Evolutionary conservation across 495 filamentous ascomycete species (phyloP).

Genomic region (Xylaria sp.): DNA sequence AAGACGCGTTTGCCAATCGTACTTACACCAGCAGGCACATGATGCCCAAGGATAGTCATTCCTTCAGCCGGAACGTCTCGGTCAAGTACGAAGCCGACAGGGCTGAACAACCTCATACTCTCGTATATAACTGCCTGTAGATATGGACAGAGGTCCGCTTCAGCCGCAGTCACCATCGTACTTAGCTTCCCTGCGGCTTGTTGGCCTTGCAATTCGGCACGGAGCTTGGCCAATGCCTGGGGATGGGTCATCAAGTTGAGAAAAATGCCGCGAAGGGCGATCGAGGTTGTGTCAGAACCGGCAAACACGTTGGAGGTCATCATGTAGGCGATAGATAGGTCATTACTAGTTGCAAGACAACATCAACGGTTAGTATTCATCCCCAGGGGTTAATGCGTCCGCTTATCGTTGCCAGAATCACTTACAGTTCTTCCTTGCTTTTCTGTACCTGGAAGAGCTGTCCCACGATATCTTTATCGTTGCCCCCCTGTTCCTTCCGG

Average conservation of each 20-base stretch:
- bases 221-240: neutral
- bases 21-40: slow-evolving; percentile 23
- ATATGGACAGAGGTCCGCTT: slow-evolving; percentile 10
- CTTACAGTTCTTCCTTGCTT: slow-evolving; percentile 14
- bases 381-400: neutral
- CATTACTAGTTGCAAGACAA: neutral
- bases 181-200: neutral
- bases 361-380: neutral
- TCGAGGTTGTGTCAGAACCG: slow-evolving; percentile 24
- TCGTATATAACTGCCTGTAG: slow-evolving; percentile 25
- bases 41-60: slow-evolving; percentile 18
- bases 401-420: neutral
- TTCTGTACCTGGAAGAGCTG: slow-evolving; percentile 19
- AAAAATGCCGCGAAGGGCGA: slow-evolving; percentile 15
- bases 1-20: neutral
- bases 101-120: slow-evolving; percentile 7
- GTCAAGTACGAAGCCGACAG: neutral
- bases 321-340: slow-evolving; percentile 13
- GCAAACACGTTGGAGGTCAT: slow-evolving; percentile 24
- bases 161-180: slow-evolving; percentile 2
- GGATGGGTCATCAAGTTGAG: slow-evolving; percentile 16
- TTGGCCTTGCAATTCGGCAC: slow-evolving; percentile 2
- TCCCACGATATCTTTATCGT: slow-evolving; percentile 16
- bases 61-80: slow-evolving; percentile 14
- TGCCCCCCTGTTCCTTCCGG: slow-evolving; percentile 8